Base-by-base conservation (phyloP, 2,329 filamentous ascomycete species). In the Aspergillus eucalypticola region DNA sequence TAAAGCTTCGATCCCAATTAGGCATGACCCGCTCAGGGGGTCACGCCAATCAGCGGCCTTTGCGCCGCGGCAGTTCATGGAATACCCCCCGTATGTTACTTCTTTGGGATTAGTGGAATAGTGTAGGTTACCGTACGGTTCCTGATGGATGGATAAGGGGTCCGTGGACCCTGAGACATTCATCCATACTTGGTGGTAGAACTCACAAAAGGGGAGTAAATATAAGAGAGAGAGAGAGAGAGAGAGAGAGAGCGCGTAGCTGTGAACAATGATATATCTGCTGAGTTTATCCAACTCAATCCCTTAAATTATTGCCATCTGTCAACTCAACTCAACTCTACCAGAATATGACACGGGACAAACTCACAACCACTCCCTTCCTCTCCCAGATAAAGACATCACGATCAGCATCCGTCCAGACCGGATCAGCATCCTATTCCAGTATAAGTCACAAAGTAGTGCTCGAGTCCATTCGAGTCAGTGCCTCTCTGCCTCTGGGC, bases 41-140 rank as follows among this genome's bases (percentile, higher is more conserved):
- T 41, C 8, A 3, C 17, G 23, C 64, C 64, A 66, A 66, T 62
- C 35, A 59, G 6, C n/a, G n/a, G 2, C 21, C 17, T 38, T 48
- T 17, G 23, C 21, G 48, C 60, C 59, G 63, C 61, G 58, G 46
- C 53, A 44, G 64, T 67, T 67, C 66, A 56, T 65, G 64, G 59
- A 49, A 42, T 19, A 5, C 6, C 17, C 15, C 54, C 62, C 60
- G 58, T 13, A 41, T 23, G 11, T 7, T 11, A 21, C 42, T 21
- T 3, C 46, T 13, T 35, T 15, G 32, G 32, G 32, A 2, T 15
- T 35, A 13, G 32, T 35, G 32, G 32, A 35, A 35, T 13, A 13
- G 32, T 35, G 32, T 35, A 35, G 32, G 32, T 35, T 35, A 35
- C 32, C 32, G 32, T 35, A 35, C 32, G 11, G 32, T 35, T 35